phyloP scores from a whole-genome alignment of 495 filamentous ascomycete genomes.

The Penicillium daleae region DNA sequence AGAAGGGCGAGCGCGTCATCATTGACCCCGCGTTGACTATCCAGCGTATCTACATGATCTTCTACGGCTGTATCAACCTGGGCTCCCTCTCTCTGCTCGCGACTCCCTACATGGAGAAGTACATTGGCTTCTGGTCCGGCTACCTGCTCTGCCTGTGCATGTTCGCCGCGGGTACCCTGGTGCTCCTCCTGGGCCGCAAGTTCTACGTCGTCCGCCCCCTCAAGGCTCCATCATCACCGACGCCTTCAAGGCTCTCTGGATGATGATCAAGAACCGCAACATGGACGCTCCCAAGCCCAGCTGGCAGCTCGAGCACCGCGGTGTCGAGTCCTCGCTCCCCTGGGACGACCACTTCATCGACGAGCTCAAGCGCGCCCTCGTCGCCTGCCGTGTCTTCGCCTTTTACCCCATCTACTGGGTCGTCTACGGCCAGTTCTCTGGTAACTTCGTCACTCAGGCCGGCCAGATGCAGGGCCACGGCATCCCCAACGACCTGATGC shows the following conservation, averaged over 20 bases:
- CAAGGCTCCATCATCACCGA: constrained; percentile 65
- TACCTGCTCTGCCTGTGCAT: constrained; percentile 70
- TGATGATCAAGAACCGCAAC: constrained; percentile 57
- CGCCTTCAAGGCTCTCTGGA: constrained; percentile 63
- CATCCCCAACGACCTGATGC: constrained; percentile 74
- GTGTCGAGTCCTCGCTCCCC: constrained; percentile 36
- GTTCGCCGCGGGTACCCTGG: constrained; percentile 57
- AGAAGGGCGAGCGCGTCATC: constrained; percentile 73
- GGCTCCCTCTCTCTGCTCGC: constrained; percentile 67
- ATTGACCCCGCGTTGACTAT: constrained; percentile 76
- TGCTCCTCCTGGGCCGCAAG: constrained; percentile 59
- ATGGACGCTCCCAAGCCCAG: constrained; percentile 64
- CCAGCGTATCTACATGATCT: constrained; percentile 75
- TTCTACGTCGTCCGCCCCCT: constrained; percentile 65
- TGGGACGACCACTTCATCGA: constrained; percentile 70
- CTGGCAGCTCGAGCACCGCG: constrained; percentile 54
- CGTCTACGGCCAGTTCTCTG: constrained; percentile 60
- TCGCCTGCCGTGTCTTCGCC: constrained; percentile 63
- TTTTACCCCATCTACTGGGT: constrained; percentile 67
- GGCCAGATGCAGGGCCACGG: constrained; percentile 58
- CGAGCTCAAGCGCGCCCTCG: constrained; percentile 61
- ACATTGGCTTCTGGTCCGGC: constrained; percentile 74
- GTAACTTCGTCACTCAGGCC: constrained; percentile 62
- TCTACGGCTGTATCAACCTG: constrained; percentile 79
- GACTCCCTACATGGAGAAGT: constrained; percentile 67